Percentiles rank a stretch among this genome's conserved stretches.
Evolutionary conservation across 164 flowering plant genomes (phyloP).

Genomic region (Nelumbo lutea): DNA sequence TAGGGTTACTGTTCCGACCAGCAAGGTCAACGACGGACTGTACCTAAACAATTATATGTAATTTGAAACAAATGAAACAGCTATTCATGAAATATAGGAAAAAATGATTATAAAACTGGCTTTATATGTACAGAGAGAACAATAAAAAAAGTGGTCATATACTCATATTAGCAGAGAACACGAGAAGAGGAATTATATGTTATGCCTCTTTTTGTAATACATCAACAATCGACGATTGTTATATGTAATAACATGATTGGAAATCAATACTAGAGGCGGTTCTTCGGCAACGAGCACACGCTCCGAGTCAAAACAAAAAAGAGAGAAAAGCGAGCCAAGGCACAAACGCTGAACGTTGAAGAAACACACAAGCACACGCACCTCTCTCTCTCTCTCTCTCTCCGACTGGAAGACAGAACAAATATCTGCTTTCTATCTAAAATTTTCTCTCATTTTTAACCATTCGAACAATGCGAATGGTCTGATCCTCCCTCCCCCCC

Average conservation of each 20-base stretch:
- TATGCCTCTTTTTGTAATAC: no score
- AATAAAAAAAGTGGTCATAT: no score
- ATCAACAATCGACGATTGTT: no score
- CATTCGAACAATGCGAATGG: constrained; percentile 1
- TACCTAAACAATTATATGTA: no score
- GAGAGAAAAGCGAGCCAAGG: neutral
- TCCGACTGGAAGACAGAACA: neutral
- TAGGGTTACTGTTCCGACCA: no score
- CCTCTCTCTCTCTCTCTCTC: constrained; percentile 3
- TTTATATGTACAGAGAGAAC: no score
- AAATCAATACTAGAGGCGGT: constrained; percentile 1
- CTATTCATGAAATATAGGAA: no score
- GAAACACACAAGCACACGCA: neutral
- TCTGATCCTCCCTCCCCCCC: neutral
- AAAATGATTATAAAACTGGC: no score
- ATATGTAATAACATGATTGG: neutral
- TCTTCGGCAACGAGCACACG: constrained; percentile 1
- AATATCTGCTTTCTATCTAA: neutral
- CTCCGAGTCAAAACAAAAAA: neutral
- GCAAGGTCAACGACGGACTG: no score
- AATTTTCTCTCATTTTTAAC: neutral
- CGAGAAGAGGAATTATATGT: no score
- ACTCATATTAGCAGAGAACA: no score
- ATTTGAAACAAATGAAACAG: no score
- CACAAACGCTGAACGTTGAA: neutral